Evolutionary conservation across 176 grass and related monocot species (phyloP).

Genomic region (Panicum miliaceum): DNA sequence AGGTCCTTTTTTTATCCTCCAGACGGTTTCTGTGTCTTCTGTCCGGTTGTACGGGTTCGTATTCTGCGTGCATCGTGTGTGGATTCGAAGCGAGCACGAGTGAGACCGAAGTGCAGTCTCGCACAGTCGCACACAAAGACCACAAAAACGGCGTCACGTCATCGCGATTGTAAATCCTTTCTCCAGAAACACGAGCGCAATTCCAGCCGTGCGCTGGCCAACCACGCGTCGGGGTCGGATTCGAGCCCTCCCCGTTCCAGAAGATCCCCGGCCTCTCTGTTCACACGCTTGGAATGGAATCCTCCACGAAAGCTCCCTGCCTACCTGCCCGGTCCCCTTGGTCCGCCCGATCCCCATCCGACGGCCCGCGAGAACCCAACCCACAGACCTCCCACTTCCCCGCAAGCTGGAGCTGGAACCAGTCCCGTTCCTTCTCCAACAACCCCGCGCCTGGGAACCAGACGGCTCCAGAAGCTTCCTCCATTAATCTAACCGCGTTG

Average conservation of each 20-base stretch:
- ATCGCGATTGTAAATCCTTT: too few relatives aligned
- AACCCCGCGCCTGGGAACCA: neutral
- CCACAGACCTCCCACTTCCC: neutral
- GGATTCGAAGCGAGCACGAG: too few relatives aligned
- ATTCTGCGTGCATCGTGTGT: too few relatives aligned
- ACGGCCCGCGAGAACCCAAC: neutral
- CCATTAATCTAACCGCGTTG: neutral
- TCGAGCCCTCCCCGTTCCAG: neutral
- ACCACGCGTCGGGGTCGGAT: neutral
- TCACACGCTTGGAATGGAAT: constrained; percentile 17
- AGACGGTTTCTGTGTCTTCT: too few relatives aligned
- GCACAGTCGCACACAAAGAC: too few relatives aligned
- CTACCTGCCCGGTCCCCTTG: neutral
- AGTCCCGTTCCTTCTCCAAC: neutral
- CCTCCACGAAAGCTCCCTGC: constrained; percentile 10
- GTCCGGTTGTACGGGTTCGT: too few relatives aligned
- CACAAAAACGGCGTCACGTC: too few relatives aligned
- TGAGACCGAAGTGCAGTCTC: too few relatives aligned
- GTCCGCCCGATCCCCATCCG: neutral
- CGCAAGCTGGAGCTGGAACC: neutral
- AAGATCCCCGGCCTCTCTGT: neutral
- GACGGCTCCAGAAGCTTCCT: constrained; percentile 59
- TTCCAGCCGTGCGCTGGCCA: neutral
- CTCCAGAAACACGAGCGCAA: neutral
- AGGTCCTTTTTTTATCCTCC: too few relatives aligned